Percentiles rank a stretch among this genome's conserved stretches.
Evolutionary conservation across 2,329 filamentous ascomycete species (phyloP).

Genomic region (Botrytis elliptica): DNA sequence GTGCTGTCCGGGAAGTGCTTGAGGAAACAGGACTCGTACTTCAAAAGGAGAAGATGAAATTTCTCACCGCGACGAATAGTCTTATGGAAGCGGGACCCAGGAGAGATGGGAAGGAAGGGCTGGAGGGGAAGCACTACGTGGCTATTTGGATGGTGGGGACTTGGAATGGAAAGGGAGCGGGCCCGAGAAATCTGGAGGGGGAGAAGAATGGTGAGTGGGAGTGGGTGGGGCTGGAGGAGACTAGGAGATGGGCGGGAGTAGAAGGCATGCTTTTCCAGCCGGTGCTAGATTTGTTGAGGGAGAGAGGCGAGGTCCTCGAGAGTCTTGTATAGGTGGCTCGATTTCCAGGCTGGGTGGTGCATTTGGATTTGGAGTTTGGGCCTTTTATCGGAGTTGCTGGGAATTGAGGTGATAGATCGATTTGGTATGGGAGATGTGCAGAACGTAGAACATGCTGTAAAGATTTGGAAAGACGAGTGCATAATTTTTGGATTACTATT

Average conservation of each 20-base stretch:
- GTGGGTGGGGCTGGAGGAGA: not conserved
- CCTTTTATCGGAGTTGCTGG: not conserved
- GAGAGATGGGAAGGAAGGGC: not conserved
- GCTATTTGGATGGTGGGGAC: not conserved
- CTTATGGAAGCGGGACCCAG: not conserved
- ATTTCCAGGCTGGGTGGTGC: too few species aligned
- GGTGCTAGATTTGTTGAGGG: not conserved
- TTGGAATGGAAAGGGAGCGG: not conserved
- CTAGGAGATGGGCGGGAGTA: not conserved
- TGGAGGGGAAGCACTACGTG: not conserved
- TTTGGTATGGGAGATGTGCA: not conserved
- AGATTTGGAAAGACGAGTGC: not conserved
- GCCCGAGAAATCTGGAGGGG: not conserved
- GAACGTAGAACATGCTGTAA: not conserved
- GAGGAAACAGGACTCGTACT: not conserved
- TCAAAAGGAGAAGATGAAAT: not conserved
- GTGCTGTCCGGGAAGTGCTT: not conserved
- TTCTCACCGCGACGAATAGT: slow-evolving; percentile 2
- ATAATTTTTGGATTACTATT: not conserved
- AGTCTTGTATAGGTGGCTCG: not conserved
- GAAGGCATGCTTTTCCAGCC: not conserved
- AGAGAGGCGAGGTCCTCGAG: not conserved
- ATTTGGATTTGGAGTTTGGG: not conserved
- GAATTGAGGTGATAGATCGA: not conserved
- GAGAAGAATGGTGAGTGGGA: not conserved